A percentile compares a stretch with the other conserved stretches of the same genome.
Evolutionary conservation across 2,329 filamentous ascomycete genomes (phyloP).

Genomic region (Fusarium sp.): DNA sequence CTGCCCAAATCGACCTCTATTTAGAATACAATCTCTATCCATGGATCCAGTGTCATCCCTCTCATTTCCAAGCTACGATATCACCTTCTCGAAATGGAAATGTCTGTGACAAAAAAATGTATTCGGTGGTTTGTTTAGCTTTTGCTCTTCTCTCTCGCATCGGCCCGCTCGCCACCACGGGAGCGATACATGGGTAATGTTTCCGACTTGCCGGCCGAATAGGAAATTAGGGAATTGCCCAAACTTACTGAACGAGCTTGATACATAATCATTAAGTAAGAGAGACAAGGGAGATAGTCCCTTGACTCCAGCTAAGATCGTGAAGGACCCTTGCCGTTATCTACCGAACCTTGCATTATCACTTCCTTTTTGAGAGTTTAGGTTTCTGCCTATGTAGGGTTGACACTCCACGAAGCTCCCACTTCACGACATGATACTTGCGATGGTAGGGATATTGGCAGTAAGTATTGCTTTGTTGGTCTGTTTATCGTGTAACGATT

Average conservation of each 20-base stretch:
- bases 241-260: too few relatives aligned
- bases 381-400: background rate
- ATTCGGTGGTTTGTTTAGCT: background rate
- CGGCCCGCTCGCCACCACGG: background rate
- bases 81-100: background rate
- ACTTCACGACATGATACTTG: background rate
- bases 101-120: background rate
- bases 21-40: background rate
- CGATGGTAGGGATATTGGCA: too few relatives aligned
- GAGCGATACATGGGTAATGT: background rate
- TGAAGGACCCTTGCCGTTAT: background rate
- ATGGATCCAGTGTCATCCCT: background rate
- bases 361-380: background rate
- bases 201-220: background rate
- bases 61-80: background rate
- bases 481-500: background rate
- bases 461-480: background rate
- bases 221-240: background rate
- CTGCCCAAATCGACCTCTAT: background rate
- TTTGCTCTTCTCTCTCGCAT: background rate
- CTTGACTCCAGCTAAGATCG: background rate
- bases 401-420: background rate
- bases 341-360: background rate
- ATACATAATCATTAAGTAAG: background rate
- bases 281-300: background rate